phyloP scores from a whole-genome alignment of 2,329 filamentous ascomycete genomes.

The Colletotrichum chlorophyti region DNA sequence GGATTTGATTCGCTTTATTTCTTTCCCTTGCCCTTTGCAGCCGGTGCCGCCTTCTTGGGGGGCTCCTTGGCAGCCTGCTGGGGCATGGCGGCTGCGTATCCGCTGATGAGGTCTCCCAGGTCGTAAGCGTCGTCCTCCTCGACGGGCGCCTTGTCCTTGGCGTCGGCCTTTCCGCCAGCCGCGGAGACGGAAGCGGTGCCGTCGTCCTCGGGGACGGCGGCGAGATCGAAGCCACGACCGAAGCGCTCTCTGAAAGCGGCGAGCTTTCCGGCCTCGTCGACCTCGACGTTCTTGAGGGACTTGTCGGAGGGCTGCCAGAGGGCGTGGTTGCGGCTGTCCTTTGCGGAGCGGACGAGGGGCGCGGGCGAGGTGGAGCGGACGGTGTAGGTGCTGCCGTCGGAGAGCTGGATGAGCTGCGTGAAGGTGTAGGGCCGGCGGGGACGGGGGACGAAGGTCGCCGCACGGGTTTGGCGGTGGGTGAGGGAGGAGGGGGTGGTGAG shows the following conservation, averaged over 20 bases:
- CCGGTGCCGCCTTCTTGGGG: conserved; percentile 47
- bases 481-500: conserved; percentile 2
- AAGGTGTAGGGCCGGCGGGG: conserved; percentile 95
- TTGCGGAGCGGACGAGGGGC: conserved; percentile 65
- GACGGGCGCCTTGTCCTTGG: conserved; percentile 35
- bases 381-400: conserved; percentile 86
- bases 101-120: conserved; percentile 59
- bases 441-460: conserved; percentile 84
- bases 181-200: not conserved
- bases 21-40: conserved; percentile 48
- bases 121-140: conserved; percentile 35
- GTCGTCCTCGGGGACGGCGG: conserved; percentile 33
- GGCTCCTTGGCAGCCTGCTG: conserved; percentile 39
- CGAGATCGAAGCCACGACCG: conserved; percentile 81
- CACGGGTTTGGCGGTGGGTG: conserved; percentile 64
- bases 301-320: conserved; percentile 89
- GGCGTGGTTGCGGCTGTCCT: conserved; percentile 88
- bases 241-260: conserved; percentile 86
- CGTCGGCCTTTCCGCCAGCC: conserved; percentile 28
- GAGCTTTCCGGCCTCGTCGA: conserved; percentile 91
- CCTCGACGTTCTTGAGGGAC: conserved; percentile 85
- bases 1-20: conserved; percentile 50
- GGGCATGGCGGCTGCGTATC: conserved; percentile 46
- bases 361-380: conserved; percentile 78
- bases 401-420: conserved; percentile 93